A percentile compares a stretch with the other conserved stretches of the same genome.
These are phyloP conservation scores for Phytophthora podocarpi DNA, from an alignment of 352 stramenopile genomes.

Conservation along the genomic window DNA sequence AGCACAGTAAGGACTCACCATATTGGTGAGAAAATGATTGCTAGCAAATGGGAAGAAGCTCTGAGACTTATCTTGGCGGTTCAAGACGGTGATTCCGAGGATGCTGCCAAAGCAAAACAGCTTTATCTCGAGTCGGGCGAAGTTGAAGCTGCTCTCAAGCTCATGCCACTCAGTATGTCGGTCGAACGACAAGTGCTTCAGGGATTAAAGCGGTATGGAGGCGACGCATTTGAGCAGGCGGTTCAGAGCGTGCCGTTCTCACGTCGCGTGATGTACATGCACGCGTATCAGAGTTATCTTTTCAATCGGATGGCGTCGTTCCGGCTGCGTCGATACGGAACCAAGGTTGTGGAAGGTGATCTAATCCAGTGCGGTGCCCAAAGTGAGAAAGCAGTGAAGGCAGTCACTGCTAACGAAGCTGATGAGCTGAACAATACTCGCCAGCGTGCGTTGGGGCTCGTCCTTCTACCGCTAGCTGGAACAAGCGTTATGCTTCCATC, in stretches of 20 bases:
- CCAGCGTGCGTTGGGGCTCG: constrained; percentile 36
- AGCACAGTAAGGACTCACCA: constrained; percentile 63
- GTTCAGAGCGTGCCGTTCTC: constrained; percentile 58
- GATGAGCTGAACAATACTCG: constrained; percentile 40
- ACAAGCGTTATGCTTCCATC: constrained; percentile 52
- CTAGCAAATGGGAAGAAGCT: constrained; percentile 60
- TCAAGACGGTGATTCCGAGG: constrained; percentile 40
- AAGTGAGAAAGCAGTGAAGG: constrained; percentile 28
- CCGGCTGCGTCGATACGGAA: constrained; percentile 45
- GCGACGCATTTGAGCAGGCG: constrained; percentile 56
- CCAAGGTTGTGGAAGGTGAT: constrained; percentile 59
- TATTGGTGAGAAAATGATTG: constrained; percentile 72
- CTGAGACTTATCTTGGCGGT: constrained; percentile 53
- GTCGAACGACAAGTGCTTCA: constrained; percentile 68
- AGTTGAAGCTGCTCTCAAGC: constrained; percentile 61
- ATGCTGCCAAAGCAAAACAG: constrained; percentile 45
- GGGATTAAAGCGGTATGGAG: constrained; percentile 66
- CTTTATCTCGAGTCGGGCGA: constrained; percentile 51
- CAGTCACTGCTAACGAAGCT: constrained; percentile 43
- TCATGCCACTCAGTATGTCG: constrained; percentile 48
- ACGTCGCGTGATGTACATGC: constrained; percentile 73
- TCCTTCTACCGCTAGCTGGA: constrained; percentile 65
- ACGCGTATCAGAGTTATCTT: constrained; percentile 80
- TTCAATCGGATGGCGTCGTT: constrained; percentile 73
- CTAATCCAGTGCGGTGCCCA: constrained; percentile 39